Base-by-base conservation (phyloP, 2,329 filamentous ascomycete genomes). In the Ophiostoma angusticollis region DNA sequence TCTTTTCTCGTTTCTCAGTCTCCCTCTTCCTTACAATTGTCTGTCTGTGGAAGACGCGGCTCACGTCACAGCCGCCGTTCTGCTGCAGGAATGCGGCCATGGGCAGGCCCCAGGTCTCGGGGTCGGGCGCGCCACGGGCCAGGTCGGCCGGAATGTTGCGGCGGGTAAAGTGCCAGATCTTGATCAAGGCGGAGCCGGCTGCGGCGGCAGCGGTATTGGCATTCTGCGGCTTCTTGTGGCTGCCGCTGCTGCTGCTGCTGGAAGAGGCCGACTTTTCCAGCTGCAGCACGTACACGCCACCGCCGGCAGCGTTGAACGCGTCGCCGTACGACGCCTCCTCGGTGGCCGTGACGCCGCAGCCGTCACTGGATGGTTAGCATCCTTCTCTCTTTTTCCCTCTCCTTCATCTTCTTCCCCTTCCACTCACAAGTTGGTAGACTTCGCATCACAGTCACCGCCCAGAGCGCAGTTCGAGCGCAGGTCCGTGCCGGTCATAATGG, bases 11-110 rank as follows among this genome's bases (percentile, higher is more conserved):
- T n/a, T 29, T 19, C 14, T 28, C 25, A 28, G 12, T 24, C 7
- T 6, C 7, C 23, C 7, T 6, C 23, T 21, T 6, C 50, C 56
- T 46, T 37, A 74, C 67, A 38, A 81, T 69, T 40, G 68, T 63
- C 55, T 77, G 63, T 31, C 67, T 55, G 34, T 61, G 61, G 56
- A 81, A 76, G 43, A 66, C 62, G 4, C 54, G 52, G 33, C 65
- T 55, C 43, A 78, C 70, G 38, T 79, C 61, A 52, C 78, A 82
- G 17, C 52, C 58, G 34, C 35, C 39, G 32, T 45, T 42, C 22
- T 37, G 21, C n/a, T n/a, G n/a, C n/a, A n/a, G n/a, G n/a, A 62
- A 61, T 37, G 59, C 57, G 18, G 58, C 59, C 33, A 52, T 47
- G 2, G 64, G 63, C 6, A 49, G 49, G 18, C 61, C 59, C 65